phyloP scores from a whole-genome alignment of 208 protist species.

The Trypanosoma platydactyli region DNA sequence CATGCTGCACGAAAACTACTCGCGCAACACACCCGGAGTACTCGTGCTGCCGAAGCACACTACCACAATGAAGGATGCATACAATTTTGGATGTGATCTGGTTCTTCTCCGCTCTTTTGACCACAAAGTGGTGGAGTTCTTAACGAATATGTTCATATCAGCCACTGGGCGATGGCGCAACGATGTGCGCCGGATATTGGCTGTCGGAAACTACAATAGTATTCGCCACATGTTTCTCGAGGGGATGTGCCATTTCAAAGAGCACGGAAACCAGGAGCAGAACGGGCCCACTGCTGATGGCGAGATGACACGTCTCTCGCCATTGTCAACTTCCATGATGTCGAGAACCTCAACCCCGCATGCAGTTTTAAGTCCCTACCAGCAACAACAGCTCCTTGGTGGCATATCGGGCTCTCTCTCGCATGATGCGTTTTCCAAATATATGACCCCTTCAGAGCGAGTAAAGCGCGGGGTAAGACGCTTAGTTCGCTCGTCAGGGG shows the following conservation, averaged over 20 bases:
- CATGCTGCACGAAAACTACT: conserved; percentile 42
- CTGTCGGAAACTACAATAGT: conserved; percentile 78
- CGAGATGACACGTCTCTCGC: background rate
- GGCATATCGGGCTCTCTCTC: conserved; percentile 27
- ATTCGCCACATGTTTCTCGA: conserved; percentile 41
- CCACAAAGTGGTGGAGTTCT: conserved; percentile 73
- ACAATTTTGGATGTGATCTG: conserved; percentile 76
- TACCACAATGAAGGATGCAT: conserved; percentile 56
- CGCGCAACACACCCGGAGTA: conserved; percentile 28
- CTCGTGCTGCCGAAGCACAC: conserved; percentile 51
- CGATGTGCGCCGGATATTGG: conserved; percentile 67
- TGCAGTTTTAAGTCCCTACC: background rate
- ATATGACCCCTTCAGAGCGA: conserved; percentile 39
- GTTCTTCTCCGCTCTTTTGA: conserved; percentile 77
- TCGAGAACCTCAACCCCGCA: background rate
- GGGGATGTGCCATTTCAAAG: background rate
- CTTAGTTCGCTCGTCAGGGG: background rate
- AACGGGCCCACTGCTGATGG: too few relatives aligned
- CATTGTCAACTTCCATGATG: background rate
- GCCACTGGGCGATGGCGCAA: conserved; percentile 72
- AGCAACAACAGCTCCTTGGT: conserved; percentile 8
- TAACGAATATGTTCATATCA: conserved; percentile 69
- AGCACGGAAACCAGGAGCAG: too few relatives aligned
- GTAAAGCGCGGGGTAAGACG: conserved; percentile 31
- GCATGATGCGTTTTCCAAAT: conserved; percentile 34